Evolutionary conservation across 352 stramenopile genomes (phyloP).

Genomic region (Globisporangium sylvaticum): DNA sequence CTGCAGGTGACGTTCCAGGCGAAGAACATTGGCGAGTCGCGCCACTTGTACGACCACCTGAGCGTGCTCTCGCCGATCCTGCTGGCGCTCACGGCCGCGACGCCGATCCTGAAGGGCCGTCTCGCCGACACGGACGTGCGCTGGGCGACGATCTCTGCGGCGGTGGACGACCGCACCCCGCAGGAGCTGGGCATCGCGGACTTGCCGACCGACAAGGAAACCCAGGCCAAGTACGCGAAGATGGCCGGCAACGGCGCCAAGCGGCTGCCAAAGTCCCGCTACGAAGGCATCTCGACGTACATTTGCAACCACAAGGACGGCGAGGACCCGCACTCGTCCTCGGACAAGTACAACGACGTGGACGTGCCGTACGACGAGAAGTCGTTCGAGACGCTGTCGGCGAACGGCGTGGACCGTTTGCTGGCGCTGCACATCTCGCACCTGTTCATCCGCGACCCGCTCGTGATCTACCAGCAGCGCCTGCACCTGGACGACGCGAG

Average conservation of each 20-base stretch:
- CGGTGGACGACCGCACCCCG: constrained; percentile 94
- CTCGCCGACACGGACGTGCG: constrained; percentile 91
- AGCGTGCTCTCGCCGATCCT: constrained; percentile 98
- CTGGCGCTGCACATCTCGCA: constrained; percentile 98
- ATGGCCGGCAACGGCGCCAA: constrained; percentile 92
- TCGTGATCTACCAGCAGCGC: constrained; percentile 94
- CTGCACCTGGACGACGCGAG: constrained; percentile 78
- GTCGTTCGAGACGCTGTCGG: constrained; percentile 89
- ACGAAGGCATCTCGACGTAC: constrained; percentile 88
- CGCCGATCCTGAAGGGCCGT: constrained; percentile 95
- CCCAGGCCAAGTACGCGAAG: constrained; percentile 74
- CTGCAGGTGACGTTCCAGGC: constrained; percentile 98
- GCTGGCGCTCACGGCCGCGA: constrained; percentile 98
- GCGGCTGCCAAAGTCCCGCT: constrained; percentile 94
- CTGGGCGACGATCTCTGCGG: constrained; percentile 96
- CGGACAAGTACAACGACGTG: constrained; percentile 93
- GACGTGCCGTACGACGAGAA: constrained; percentile 93
- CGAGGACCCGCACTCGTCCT: constrained; percentile 65
- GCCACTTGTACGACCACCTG: constrained; percentile 99
- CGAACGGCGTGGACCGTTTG: constrained; percentile 92
- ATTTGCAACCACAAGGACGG: constrained; percentile 89
- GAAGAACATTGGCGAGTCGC: constrained; percentile 97
- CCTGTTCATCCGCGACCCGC: constrained; percentile 98
- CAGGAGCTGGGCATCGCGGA: constrained; percentile 62
- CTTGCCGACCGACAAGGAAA: constrained; percentile 39